phyloP scores from a whole-genome alignment of 345 rosid genomes.

The Citrus sp. region DNA sequence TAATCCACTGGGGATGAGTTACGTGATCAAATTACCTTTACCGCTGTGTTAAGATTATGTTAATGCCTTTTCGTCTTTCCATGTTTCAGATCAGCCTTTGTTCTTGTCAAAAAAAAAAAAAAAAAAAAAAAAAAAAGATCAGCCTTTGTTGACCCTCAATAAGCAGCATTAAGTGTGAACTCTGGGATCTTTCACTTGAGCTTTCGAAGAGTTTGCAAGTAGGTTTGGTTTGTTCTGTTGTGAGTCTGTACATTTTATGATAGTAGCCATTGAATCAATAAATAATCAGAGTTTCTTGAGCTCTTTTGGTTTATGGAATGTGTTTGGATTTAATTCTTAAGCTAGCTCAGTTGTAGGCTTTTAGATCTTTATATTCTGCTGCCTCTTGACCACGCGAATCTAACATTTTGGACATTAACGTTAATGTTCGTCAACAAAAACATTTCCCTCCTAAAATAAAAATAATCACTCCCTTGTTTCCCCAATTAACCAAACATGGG shows the following conservation, averaged over 20 bases:
- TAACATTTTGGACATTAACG: too few species aligned
- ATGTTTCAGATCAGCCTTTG: slow-evolving; percentile 3
- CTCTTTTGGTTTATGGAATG: neutral
- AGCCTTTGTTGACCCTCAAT: neutral
- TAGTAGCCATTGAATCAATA: neutral
- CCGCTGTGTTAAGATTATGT: neutral
- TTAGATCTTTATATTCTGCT: neutral
- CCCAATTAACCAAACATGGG: too few species aligned
- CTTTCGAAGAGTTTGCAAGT: neutral
- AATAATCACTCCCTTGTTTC: too few species aligned
- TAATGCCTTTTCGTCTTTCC: neutral
- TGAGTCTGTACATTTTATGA: neutral
- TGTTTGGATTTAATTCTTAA: too few species aligned
- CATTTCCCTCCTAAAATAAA: neutral
- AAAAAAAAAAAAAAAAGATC: too few species aligned
- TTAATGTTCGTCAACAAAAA: too few species aligned
- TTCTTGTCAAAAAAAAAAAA: too few species aligned
- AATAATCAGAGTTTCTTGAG: neutral
- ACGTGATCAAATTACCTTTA: neutral
- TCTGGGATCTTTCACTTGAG: neutral
- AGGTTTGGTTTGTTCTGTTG: neutral
- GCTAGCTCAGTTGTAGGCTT: too few species aligned
- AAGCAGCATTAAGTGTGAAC: neutral
- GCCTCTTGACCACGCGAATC: neutral
- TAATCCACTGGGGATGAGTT: neutral